These are phyloP conservation scores for Phytopythium litorale DNA, from an alignment of 352 stramenopile species.

Conservation along the genomic window DNA sequence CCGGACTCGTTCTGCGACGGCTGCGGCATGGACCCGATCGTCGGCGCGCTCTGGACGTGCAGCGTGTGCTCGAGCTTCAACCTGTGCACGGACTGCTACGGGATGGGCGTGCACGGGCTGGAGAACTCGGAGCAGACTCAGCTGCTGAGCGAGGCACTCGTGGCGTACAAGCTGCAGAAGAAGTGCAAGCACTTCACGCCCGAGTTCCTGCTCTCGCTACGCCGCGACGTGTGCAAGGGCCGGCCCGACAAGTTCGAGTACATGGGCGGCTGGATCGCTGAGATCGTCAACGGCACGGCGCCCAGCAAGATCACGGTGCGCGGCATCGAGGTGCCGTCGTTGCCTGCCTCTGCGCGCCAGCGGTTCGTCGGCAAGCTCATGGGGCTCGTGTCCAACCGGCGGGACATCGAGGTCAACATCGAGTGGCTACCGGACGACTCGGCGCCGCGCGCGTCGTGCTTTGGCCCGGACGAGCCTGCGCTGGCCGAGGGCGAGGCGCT, in stretches of 20 bases:
- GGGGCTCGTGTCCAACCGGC: conserved; percentile 76
- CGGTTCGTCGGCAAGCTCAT: conserved; percentile 77
- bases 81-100: conserved; percentile 68
- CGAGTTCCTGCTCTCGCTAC: conserved; percentile 71
- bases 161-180: conserved; percentile 67
- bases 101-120: conserved; percentile 65
- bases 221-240: conserved; percentile 75
- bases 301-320: conserved; percentile 75
- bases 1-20: conserved; percentile 64
- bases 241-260: conserved; percentile 82
- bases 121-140: conserved; percentile 72
- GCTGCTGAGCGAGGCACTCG: conserved; percentile 60
- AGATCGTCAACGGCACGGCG: conserved; percentile 64
- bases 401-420: conserved; percentile 80
- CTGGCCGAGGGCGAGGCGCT: conserved; percentile 39
- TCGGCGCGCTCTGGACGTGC: conserved; percentile 62
- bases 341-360: conserved; percentile 48
- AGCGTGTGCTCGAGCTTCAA: conserved; percentile 71
- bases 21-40: conserved; percentile 67
- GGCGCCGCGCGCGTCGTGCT: conserved; percentile 23
- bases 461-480: conserved; percentile 20
- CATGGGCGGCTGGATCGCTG: conserved; percentile 73
- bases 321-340: conserved; percentile 71
- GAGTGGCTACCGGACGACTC: conserved; percentile 74
- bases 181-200: conserved; percentile 74